Percentiles rank a stretch among this genome's conserved stretches.
These are phyloP conservation scores for Aspergillus carlsbadensis DNA, from an alignment of 495 filamentous ascomycete species.

Conservation along the genomic window DNA sequence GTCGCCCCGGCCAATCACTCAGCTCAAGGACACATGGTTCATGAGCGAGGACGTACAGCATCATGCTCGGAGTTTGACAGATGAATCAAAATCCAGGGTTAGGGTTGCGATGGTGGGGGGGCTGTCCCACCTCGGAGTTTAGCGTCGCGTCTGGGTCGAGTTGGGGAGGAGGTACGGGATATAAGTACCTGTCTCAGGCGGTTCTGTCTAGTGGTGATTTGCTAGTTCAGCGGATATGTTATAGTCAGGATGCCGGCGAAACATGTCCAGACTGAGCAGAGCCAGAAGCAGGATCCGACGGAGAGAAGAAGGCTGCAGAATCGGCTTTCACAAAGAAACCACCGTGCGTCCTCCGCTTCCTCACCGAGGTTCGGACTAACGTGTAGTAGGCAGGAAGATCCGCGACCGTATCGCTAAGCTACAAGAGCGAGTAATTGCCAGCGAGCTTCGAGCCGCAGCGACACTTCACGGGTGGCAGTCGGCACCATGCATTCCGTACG, in stretches of 20 bases:
- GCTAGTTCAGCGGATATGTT: neutral
- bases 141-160: neutral
- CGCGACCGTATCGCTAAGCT: slow-evolving; percentile 44
- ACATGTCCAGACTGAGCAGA: neutral
- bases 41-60: neutral
- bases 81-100: neutral
- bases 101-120: neutral
- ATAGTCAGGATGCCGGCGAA: slow-evolving; percentile 2
- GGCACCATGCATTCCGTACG: slow-evolving; percentile 8
- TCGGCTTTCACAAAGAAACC: slow-evolving; percentile 38
- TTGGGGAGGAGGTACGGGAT: neutral
- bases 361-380: neutral
- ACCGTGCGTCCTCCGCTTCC: slow-evolving; percentile 21
- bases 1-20: neutral
- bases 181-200: neutral
- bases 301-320: slow-evolving; percentile 33
- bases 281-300: slow-evolving; percentile 11
- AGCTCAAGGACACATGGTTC: neutral
- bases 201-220: too few species aligned
- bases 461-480: slow-evolving; percentile 31
- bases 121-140: slow-evolving; percentile 1
- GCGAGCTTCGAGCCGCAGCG: slow-evolving; percentile 37
- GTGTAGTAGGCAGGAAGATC: slow-evolving; percentile 34
- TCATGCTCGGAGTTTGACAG: neutral
- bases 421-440: slow-evolving; percentile 44